phyloP scores from a whole-genome alignment of 2,329 filamentous ascomycete genomes.

The Calonectria pseudoturangicola region DNA sequence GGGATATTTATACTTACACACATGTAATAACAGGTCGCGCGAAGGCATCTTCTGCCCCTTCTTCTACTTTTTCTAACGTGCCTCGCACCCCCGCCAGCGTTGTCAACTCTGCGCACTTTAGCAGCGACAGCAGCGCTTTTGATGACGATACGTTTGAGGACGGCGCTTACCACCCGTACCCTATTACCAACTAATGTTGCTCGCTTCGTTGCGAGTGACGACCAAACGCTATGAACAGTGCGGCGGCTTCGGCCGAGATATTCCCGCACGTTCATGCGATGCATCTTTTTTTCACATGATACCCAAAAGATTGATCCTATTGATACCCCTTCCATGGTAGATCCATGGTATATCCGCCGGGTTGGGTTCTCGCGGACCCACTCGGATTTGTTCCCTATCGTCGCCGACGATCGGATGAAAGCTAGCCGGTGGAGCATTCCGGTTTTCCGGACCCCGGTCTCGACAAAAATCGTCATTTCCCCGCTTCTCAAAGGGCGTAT shows the following conservation, averaged over 20 bases:
- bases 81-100: conserved; percentile 56
- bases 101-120: conserved; percentile 53
- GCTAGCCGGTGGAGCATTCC: conserved; percentile 42
- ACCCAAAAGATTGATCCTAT: conserved; percentile 20
- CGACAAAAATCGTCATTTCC: conserved; percentile 43
- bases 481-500: conserved; percentile 44
- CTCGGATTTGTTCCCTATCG: conserved; percentile 41
- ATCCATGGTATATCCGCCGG: conserved; percentile 29
- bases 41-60: conserved; percentile 50
- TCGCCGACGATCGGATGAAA: conserved; percentile 48
- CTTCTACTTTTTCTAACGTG: conserved; percentile 53
- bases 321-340: conserved; percentile 26
- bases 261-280: conserved; percentile 18
- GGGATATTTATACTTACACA: conserved; percentile 54
- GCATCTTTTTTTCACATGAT: conserved; percentile 25
- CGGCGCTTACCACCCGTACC: conserved; percentile 61
- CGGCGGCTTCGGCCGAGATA: neutral
- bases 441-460: conserved; percentile 42
- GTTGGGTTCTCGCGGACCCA: conserved; percentile 50
- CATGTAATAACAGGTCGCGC: conserved; percentile 54
- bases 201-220: conserved; percentile 34
- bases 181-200: conserved; percentile 56
- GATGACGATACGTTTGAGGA: conserved; percentile 59
- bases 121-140: conserved; percentile 56
- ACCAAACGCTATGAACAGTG: neutral